These are phyloP conservation scores for Raphidocelis subcapitata DNA, from an alignment of 139 green algal genomes.

Conservation along the genomic window DNA sequence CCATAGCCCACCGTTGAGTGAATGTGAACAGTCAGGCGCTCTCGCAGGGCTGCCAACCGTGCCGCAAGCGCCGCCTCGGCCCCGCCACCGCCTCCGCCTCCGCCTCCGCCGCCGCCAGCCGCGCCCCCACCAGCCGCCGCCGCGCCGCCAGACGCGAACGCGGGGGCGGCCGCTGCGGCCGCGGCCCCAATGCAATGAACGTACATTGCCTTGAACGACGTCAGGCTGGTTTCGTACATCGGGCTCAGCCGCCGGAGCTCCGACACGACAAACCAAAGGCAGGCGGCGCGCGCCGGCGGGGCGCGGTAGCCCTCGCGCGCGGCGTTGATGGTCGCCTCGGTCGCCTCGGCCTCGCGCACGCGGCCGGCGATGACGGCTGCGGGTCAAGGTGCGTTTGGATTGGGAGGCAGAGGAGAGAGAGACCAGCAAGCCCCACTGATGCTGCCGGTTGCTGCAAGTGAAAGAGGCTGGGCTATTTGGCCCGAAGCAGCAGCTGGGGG, in stretches of 20 bases:
- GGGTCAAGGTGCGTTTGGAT: not conserved
- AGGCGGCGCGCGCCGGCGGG: conserved; percentile 59
- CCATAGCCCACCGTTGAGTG: not conserved
- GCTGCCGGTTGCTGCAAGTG: not conserved
- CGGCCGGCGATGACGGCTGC: conserved; percentile 40
- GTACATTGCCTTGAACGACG: conserved; percentile 73
- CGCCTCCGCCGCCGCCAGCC: too few relatives aligned
- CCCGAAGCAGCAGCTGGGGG: too few relatives aligned
- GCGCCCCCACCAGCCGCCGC: too few relatives aligned
- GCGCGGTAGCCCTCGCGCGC: conserved; percentile 74
- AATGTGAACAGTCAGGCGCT: not conserved
- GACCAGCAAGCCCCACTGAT: not conserved
- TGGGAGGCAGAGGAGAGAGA: not conserved
- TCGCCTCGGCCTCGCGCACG: conserved; percentile 80
- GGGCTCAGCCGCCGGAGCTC: conserved; percentile 70
- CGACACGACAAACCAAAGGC: conserved; percentile 82
- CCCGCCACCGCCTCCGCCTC: conserved; percentile 8
- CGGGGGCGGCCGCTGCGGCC: too few relatives aligned
- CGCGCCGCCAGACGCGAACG: too few relatives aligned
- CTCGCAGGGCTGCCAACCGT: conserved; percentile 32
- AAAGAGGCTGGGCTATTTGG: too few relatives aligned
- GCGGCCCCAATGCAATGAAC: conserved; percentile 66
- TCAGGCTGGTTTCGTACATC: conserved; percentile 81
- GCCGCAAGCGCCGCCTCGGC: conserved; percentile 36
- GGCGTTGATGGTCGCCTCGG: conserved; percentile 75